Evolutionary conservation across 2,329 filamentous ascomycete genomes (phyloP).

Genomic region (Trichoderma asperellum): DNA sequence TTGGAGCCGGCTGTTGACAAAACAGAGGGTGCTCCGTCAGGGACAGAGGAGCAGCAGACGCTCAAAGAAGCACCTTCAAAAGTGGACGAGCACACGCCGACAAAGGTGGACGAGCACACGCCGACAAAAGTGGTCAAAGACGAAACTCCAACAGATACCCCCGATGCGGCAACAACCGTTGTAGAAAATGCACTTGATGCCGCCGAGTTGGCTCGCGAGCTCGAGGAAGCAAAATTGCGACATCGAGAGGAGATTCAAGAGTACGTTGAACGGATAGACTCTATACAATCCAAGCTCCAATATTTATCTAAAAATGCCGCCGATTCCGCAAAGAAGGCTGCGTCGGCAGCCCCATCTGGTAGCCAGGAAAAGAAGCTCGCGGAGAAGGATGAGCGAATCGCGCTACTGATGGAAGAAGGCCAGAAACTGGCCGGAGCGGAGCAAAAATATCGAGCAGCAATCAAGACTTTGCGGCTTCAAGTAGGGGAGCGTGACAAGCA

Average conservation of each 20-base stretch:
- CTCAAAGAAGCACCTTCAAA: background rate
- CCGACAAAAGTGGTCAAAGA: background rate
- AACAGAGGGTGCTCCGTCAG: background rate
- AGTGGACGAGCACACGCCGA: background rate
- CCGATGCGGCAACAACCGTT: background rate
- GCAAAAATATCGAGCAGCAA: constrained; percentile 77
- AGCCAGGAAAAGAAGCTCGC: constrained; percentile 77
- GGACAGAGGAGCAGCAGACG: background rate
- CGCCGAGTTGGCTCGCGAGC: constrained; percentile 30
- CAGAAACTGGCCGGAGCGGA: constrained; percentile 85
- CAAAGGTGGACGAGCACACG: background rate
- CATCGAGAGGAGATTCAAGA: constrained; percentile 81
- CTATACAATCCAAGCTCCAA: constrained; percentile 85
- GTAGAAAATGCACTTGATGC: constrained; percentile 11
- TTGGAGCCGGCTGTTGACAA: background rate
- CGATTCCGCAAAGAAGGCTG: constrained; percentile 72
- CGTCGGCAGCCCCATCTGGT: constrained; percentile 63
- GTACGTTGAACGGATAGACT: constrained; percentile 88
- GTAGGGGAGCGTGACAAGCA: constrained; percentile 68
- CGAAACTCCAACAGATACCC: background rate
- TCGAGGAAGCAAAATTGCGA: constrained; percentile 36
- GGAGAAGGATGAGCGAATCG: constrained; percentile 89
- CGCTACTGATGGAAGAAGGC: constrained; percentile 87
- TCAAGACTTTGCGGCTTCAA: constrained; percentile 78
- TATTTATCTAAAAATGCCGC: constrained; percentile 82